Evolutionary conservation across 169 alveolate species (phyloP).

Genomic region (Plasmodium ovale): DNA sequence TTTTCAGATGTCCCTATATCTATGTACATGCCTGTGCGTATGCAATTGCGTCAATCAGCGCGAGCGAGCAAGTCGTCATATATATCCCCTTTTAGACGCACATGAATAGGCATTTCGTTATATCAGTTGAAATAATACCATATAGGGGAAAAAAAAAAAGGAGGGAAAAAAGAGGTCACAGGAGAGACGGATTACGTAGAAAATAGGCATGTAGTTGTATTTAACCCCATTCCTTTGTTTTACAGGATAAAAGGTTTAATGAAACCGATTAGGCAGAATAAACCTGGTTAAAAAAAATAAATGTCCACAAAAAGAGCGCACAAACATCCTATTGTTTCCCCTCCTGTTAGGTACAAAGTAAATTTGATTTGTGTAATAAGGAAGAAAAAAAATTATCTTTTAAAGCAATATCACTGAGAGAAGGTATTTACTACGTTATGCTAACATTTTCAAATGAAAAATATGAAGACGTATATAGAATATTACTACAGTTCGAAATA

Average conservation of each 20-base stretch:
- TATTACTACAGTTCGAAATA: conserved; percentile 63
- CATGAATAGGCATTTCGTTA: too few species aligned
- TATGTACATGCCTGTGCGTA: too few species aligned
- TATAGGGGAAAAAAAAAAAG: too few species aligned
- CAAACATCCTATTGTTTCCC: not conserved
- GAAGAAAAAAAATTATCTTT: conserved; percentile 50
- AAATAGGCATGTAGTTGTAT: not conserved
- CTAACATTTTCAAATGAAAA: conserved; percentile 56
- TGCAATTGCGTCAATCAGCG: too few species aligned
- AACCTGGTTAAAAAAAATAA: not conserved
- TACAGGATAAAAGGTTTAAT: not conserved
- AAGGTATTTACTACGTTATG: conserved; percentile 47
- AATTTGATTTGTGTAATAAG: conserved; percentile 9
- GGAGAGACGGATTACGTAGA: too few species aligned
- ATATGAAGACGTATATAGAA: conserved; percentile 68
- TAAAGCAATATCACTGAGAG: conserved; percentile 48
- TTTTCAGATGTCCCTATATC: too few species aligned
- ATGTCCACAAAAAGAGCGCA: too few species aligned
- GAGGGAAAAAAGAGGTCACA: too few species aligned
- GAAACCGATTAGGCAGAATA: not conserved
- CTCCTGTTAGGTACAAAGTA: conserved; percentile 30
- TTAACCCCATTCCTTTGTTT: too few species aligned
- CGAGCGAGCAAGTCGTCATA: too few species aligned
- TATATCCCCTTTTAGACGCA: too few species aligned
- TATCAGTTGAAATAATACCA: too few species aligned